Conservation (phyloP, 108 stramenopile species). For the Fistulifera solaris region DNA sequence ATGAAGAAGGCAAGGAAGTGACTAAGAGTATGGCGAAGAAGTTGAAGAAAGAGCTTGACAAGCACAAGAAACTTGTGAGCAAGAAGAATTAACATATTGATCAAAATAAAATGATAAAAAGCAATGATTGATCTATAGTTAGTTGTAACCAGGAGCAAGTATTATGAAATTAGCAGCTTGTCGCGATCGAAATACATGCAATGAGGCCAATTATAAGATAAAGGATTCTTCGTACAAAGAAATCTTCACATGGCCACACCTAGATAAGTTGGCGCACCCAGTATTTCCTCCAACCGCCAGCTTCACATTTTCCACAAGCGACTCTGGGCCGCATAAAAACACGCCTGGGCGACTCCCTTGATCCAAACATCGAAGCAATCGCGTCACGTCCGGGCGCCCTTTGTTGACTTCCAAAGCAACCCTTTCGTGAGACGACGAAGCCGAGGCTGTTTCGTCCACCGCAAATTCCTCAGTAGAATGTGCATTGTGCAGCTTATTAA, state of each 20-base stretch:
- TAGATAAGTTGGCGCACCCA: neutral
- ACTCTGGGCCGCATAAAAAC: constrained; percentile 8
- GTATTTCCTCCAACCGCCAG: neutral
- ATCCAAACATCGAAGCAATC: neutral
- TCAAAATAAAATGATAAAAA: neutral
- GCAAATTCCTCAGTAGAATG: neutral
- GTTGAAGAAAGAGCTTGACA: constrained; percentile 84
- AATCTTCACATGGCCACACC: neutral
- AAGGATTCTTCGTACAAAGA: constrained; percentile 14
- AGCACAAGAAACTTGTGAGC: constrained; percentile 67
- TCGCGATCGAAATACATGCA: too few relatives aligned
- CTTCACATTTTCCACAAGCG: constrained; percentile 4
- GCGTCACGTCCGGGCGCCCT: constrained; percentile 4
- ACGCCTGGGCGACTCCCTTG: constrained; percentile 3
- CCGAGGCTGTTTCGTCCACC: neutral
- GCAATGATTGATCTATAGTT: too few relatives aligned
- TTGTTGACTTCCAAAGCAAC: neutral
- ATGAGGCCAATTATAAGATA: too few relatives aligned
- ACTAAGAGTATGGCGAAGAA: constrained; percentile 91
- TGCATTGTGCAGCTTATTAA: neutral
- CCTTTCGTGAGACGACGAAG: neutral
- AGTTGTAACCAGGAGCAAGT: too few relatives aligned
- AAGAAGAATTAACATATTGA: constrained; percentile 18
- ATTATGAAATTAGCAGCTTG: too few relatives aligned
- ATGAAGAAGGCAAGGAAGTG: constrained; percentile 75